Conservation (phyloP, 768 basidiomycete genomes). For the Dictyophora rubrovolvata region DNA sequence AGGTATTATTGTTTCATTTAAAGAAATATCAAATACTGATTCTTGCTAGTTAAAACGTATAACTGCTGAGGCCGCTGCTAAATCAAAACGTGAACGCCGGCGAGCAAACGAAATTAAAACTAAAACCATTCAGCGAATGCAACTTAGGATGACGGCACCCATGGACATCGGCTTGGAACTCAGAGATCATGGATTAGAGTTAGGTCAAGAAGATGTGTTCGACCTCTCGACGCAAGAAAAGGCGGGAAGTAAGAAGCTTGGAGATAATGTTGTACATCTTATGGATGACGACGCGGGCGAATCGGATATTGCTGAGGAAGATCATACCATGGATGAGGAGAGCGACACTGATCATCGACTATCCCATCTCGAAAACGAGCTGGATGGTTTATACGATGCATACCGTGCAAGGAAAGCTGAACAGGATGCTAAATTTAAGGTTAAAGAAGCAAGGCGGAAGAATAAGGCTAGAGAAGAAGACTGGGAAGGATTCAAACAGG, state of each 20-base stretch:
- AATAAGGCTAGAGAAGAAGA: slow-evolving; percentile 62
- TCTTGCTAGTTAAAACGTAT: slow-evolving; percentile 64
- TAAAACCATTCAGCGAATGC: slow-evolving; percentile 87
- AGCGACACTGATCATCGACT: slow-evolving; percentile 64
- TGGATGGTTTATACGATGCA: slow-evolving; percentile 81
- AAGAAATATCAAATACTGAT: slow-evolving; percentile 5
- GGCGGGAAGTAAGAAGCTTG: slow-evolving; percentile 17
- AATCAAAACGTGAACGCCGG: slow-evolving; percentile 70
- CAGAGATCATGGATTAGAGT: slow-evolving; percentile 57
- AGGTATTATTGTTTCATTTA: slow-evolving; percentile 41
- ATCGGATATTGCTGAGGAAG: slow-evolving; percentile 24
- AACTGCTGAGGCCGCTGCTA: slow-evolving; percentile 63
- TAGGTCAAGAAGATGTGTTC: slow-evolving; percentile 81
- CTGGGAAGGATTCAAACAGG: slow-evolving; percentile 65
- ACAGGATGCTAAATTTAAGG: slow-evolving; percentile 80
- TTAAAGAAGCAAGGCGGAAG: slow-evolving; percentile 63
- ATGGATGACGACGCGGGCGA: slow-evolving; percentile 29
- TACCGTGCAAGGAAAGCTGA: slow-evolving; percentile 76
- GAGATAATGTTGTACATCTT: slow-evolving; percentile 28
- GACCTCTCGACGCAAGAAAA: slow-evolving; percentile 61
- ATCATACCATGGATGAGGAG: slow-evolving; percentile 36
- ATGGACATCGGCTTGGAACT: slow-evolving; percentile 89
- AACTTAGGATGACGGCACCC: slow-evolving; percentile 96
- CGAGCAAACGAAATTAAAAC: slow-evolving; percentile 82
- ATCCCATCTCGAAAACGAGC: slow-evolving; percentile 62